Base-by-base conservation (phyloP, 1,284 basidiomycete species). In the Cystobasidium pallidum region DNA sequence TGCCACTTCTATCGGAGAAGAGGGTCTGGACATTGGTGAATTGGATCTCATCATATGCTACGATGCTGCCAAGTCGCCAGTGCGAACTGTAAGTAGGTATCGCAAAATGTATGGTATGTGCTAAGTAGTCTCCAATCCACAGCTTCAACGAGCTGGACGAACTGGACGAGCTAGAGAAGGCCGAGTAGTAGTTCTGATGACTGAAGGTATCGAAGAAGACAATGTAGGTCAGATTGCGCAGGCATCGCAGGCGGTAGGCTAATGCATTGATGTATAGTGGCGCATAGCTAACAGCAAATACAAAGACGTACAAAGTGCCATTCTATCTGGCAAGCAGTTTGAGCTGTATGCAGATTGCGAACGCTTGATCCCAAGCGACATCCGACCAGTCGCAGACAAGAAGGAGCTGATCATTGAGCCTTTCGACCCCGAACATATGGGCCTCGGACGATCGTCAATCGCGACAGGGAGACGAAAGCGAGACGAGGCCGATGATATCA, bases 21-120 rank as follows among this genome's bases (percentile, higher is more conserved):
- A 99, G 81, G 96, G 96, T 74, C 84, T 99, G n/a, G 96, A 99
- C 80, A 99, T 99, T 72, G 96, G 96, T 57, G 94, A 97, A 79
- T 90, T 99, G n/a, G 96, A 99, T 80, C 85, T 95, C 79, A 96
- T 97, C 67, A 85, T 97, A 51, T 96, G 94, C 79, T 99, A 99
- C 81, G 96, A 99, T 78, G 89, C 94, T 45, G 92, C 94, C 78
- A 97, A 95, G 82, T 92, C 92, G 15, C 91, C 94, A 0, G 94
- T 98, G 75, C 91, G 95, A 73, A 94, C 97, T 89, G 93, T 94
- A 79, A 75, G 87, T 78, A 19, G 21, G 57, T 54, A 13, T 10
- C 26, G 47, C 24, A 71, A 28, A 32, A 41, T 61, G 41, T 24
- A 28, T 28, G 24, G 11, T 54, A 13, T 3, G 15, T 39, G 10